Conservation (phyloP, 371 early-diverging fungal species). For the Chytridium lagenaria region DNA sequence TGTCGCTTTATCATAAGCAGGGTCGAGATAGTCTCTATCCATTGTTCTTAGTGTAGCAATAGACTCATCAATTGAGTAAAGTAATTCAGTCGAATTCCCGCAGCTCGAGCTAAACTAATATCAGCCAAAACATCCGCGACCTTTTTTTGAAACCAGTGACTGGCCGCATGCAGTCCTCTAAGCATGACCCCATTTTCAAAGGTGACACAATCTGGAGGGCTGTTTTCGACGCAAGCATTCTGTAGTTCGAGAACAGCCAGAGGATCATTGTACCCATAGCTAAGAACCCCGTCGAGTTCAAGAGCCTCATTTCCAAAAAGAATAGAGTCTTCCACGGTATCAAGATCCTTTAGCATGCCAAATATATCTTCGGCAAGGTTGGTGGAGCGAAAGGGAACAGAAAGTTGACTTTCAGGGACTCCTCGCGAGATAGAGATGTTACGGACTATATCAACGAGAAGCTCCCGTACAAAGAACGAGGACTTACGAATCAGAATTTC, state of each 20-base stretch:
- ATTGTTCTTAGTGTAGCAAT: not conserved
- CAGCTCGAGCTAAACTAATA: not conserved
- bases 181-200: conserved; percentile 28
- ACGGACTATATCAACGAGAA: not conserved
- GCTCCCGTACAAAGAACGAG: not conserved
- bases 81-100: not conserved
- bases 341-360: not conserved
- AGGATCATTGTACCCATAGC: conserved; percentile 1
- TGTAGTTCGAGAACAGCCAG: conserved; percentile 16
- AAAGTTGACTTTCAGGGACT: not conserved
- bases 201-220: conserved; percentile 33
- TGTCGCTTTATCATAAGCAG: conserved; percentile 4
- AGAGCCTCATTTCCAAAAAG: not conserved
- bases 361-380: not conserved
- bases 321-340: not conserved
- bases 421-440: not conserved
- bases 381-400: not conserved
- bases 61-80: not conserved
- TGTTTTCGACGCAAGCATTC: conserved; percentile 28
- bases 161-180: conserved; percentile 36
- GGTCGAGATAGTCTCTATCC: not conserved
- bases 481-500: conserved; percentile 18
- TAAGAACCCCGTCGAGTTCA: not conserved
- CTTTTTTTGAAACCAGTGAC: conserved; percentile 8
- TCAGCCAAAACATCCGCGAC: not conserved